Conservation (phyloP, 78 protist genomes). For the Planoprotostelium fungivorum region DNA sequence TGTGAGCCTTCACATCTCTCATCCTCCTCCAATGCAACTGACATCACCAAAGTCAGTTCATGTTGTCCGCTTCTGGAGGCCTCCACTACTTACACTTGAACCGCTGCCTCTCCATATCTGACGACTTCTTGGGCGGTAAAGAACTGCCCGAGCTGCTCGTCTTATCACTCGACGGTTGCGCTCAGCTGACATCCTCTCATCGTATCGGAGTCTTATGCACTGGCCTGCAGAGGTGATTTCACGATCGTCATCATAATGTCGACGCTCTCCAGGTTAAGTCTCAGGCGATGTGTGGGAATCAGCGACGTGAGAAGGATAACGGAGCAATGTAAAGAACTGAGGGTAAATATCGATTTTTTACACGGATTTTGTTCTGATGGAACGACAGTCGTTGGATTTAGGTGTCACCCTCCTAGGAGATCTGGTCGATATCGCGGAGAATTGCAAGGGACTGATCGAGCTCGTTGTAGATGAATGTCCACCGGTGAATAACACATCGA, state of each 20-base stretch:
- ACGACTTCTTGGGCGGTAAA: not conserved
- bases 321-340: not conserved
- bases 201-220: not conserved
- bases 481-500: not conserved
- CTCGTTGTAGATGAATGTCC: not conserved
- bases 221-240: not conserved
- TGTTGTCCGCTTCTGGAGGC: not conserved
- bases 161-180: not conserved
- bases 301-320: not conserved
- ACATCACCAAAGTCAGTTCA: not conserved
- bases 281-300: not conserved
- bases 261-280: not conserved
- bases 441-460: not conserved
- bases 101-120: not conserved
- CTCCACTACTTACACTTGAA: not conserved
- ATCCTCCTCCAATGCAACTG: not conserved
- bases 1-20: not conserved
- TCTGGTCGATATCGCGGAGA: not conserved
- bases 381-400: not conserved
- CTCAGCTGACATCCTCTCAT: not conserved
- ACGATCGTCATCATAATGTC: not conserved
- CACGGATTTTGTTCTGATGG: not conserved
- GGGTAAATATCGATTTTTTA: not conserved
- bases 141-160: not conserved
- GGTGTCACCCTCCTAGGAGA: not conserved